phyloP scores from a whole-genome alignment of 2,329 filamentous ascomycete genomes.

The Colletotrichum abscissum region DNA sequence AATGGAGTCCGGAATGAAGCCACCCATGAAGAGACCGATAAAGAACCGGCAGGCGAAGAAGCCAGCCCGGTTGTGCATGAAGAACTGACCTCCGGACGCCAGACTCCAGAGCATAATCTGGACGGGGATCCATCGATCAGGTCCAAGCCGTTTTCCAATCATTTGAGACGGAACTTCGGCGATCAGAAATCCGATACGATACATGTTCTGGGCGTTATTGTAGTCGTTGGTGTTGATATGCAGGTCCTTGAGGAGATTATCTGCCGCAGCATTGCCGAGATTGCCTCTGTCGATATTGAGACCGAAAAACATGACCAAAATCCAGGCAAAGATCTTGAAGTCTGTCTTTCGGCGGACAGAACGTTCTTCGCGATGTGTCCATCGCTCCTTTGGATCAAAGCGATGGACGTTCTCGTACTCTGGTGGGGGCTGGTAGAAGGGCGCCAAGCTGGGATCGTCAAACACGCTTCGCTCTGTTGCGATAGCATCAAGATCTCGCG shows the following conservation, averaged over 20 bases:
- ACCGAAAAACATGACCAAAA: conserved; percentile 48
- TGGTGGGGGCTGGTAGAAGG: not conserved
- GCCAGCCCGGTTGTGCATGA: conserved; percentile 41
- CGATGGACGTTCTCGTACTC: not conserved
- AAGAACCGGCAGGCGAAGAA: conserved; percentile 47
- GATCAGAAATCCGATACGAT: conserved; percentile 59
- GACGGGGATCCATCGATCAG: conserved; percentile 61
- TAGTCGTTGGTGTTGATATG: conserved; percentile 53
- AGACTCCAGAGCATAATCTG: conserved; percentile 52
- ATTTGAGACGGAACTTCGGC: conserved; percentile 67
- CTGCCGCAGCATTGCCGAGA: conserved; percentile 47
- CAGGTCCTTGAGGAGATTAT: conserved; percentile 45
- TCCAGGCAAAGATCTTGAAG: conserved; percentile 44
- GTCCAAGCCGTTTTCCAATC: conserved; percentile 60
- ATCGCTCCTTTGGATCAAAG: not conserved
- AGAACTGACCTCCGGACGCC: conserved; percentile 47
- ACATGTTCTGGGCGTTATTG: conserved; percentile 62
- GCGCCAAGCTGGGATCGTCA: not conserved
- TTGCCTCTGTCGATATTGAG: conserved; percentile 51
- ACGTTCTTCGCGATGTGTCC: not conserved
- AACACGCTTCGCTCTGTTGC: not conserved
- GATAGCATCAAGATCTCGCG: not conserved
- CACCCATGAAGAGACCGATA: conserved; percentile 58
- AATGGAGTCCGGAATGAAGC: conserved; percentile 47
- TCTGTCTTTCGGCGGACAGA: conserved; percentile 41